A percentile compares a stretch with the other conserved stretches of the same genome.
Conservation (phyloP, 73 alveolate genomes). For the Blepharisma japonicum region DNA sequence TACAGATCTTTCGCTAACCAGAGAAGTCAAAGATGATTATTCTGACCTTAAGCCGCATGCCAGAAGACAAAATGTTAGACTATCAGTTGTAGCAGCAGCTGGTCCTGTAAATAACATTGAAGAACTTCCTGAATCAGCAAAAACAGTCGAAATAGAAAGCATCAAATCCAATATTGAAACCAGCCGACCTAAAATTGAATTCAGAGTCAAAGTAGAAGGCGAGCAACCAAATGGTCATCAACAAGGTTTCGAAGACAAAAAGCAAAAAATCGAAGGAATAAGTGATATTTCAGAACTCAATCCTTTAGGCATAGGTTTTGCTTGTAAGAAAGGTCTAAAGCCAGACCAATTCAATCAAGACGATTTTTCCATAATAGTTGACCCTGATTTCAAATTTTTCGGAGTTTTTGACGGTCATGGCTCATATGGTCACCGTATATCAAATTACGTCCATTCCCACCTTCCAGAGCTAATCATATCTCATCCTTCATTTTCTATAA, state of each 20-base stretch:
- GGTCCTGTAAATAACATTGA: no score
- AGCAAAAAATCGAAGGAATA: not conserved
- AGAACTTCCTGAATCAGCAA: no score
- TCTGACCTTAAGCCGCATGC: no score
- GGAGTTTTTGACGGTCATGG: conserved; percentile 72
- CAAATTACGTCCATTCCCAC: conserved; percentile 42
- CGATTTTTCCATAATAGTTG: conserved; percentile 24
- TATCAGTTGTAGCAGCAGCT: no score
- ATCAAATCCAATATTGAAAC: no score
- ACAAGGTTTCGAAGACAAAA: not conserved
- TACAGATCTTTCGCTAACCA: no score
- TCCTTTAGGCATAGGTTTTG: not conserved
- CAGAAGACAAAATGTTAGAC: no score
- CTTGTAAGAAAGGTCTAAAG: conserved; percentile 34
- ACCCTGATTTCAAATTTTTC: conserved; percentile 32
- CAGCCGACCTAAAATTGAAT: no score
- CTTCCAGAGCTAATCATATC: conserved; percentile 15
- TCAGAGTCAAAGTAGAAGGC: no score
- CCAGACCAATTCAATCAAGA: conserved; percentile 33
- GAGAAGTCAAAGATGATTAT: no score
- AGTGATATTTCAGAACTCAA: not conserved
- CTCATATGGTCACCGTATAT: conserved; percentile 56
- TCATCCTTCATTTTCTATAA: not conserved
- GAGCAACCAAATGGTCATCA: not conserved
- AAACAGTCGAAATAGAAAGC: no score